These are phyloP conservation scores for Endocladia muricata DNA, from an alignment of 31 red algal species.

Conservation along the genomic window DNA sequence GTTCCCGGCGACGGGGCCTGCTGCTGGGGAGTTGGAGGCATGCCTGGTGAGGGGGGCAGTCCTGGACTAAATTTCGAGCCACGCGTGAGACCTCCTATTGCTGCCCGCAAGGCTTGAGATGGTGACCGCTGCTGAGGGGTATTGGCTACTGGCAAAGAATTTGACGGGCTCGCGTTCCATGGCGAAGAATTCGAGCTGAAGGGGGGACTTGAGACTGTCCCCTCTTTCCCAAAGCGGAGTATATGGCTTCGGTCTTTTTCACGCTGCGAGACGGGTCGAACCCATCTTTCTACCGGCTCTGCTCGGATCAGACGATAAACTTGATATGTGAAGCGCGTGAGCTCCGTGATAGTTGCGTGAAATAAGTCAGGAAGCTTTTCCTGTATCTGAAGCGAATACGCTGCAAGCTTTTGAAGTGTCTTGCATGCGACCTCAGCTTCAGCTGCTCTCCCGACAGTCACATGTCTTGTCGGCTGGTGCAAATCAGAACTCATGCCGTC, in stretches of 20 bases:
- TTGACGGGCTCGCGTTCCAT: slow-evolving; percentile 26
- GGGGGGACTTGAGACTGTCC: neutral
- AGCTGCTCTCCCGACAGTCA: slow-evolving; percentile 52
- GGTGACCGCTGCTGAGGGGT: slow-evolving; percentile 50
- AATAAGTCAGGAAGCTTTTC: slow-evolving; percentile 36
- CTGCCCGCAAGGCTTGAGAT: slow-evolving; percentile 59
- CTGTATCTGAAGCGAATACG: slow-evolving; percentile 35
- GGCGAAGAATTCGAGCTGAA: neutral
- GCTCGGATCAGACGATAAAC: slow-evolving; percentile 56
- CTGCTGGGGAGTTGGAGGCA: slow-evolving; percentile 9
- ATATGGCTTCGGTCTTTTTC: slow-evolving; percentile 59
- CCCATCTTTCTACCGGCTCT: slow-evolving; percentile 71
- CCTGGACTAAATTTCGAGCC: neutral
- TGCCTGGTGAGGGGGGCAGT: slow-evolving; percentile 41
- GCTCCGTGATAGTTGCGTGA: neutral
- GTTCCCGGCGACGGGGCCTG: slow-evolving; percentile 2
- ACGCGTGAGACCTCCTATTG: slow-evolving; percentile 27
- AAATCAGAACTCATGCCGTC: neutral
- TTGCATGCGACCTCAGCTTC: slow-evolving; percentile 55
- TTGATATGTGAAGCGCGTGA: slow-evolving; percentile 31
- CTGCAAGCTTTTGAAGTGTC: slow-evolving; percentile 36
- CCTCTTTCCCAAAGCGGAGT: slow-evolving; percentile 21
- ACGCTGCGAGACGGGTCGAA: slow-evolving; percentile 50
- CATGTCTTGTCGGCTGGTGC: neutral
- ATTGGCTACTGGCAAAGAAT: neutral